These are phyloP conservation scores for Trichophyton mentagrophytes DNA, from an alignment of 2,329 filamentous ascomycete genomes.

Conservation along the genomic window DNA sequence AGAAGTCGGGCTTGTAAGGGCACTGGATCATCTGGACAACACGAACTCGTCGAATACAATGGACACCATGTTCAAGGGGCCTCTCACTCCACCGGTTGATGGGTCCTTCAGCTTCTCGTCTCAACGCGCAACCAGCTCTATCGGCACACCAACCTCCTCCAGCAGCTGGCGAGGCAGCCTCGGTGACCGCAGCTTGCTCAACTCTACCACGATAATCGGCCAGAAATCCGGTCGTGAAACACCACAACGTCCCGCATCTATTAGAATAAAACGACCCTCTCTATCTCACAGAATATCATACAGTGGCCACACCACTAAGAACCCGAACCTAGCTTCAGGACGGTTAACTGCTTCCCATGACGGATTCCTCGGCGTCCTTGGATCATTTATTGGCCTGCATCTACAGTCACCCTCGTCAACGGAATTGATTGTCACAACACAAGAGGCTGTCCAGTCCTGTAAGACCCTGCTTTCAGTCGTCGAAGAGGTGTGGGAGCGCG, in stretches of 20 bases:
- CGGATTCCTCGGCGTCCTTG: conserved; percentile 76
- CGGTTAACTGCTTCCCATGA: conserved; percentile 71
- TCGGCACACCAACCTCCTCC: not conserved
- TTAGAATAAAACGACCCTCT: conserved; percentile 38
- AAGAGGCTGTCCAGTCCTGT: conserved; percentile 71
- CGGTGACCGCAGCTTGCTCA: conserved; percentile 1
- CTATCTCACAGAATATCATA: conserved; percentile 65
- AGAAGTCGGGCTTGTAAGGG: conserved; percentile 34
- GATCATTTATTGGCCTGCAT: conserved; percentile 86
- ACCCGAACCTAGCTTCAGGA: conserved; percentile 69
- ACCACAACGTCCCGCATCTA: conserved; percentile 19
- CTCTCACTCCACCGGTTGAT: conserved; percentile 29
- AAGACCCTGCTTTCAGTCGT: conserved; percentile 66
- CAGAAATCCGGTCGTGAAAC: conserved; percentile 16
- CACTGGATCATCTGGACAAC: conserved; percentile 28
- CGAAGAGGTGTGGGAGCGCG: conserved; percentile 69
- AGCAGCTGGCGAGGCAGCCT: conserved; percentile 4
- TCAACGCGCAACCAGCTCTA: not conserved
- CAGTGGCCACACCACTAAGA: conserved; percentile 51
- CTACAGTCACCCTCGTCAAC: conserved; percentile 82
- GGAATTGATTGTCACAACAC: conserved; percentile 69
- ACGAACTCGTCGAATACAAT: conserved; percentile 10
- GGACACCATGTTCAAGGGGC: conserved; percentile 19
- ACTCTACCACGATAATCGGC: conserved; percentile 9
- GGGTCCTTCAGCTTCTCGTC: conserved; percentile 17